Base-by-base conservation (phyloP, 2,329 filamentous ascomycete genomes). In the Microsporum canis region DNA sequence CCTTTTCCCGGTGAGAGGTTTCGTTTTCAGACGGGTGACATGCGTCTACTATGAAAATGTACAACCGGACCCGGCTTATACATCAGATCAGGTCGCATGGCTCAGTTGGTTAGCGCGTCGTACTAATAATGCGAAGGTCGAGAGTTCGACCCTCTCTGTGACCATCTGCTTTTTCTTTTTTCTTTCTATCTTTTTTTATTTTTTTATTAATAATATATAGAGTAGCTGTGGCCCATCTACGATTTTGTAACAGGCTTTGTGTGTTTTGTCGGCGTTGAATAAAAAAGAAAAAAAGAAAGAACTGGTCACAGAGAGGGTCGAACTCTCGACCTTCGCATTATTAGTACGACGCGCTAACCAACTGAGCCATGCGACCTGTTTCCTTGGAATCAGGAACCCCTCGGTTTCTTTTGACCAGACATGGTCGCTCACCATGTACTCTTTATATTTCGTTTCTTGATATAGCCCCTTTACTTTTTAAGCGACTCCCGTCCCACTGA, bases 131-230 rank as follows among this genome's bases (percentile, higher is more conserved):
- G 56, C 55, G 56, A 61, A 61, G 43, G 43, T 60, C 60, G 60
- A 45, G 60, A 60, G 60, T 62, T 62, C 60, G 60, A 62, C 60
- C 61, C 61, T 60, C 61, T 47, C 57, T 60, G 58, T 47, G 58
- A 62, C 58, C 61, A 62, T 47, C 27, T 39, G 33, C 2, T 49
- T 43, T 27, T 49, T 39, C 27, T 60, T 60, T 36, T 59, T 59
- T 33, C 29, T 39, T 56, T 41, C 3, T 17, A 5, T 17, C 12
- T 33, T 36, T 55, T 36, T 55, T 33, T 55, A 12, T 53, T 33
- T 53, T 53, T 53, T 29, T 34, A 14, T 36, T 34, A 2, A 5
- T 7, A 17, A 43, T 5, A n/a, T 5, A 43, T 14, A 17, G 12
- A 39, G 36, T 39, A 12, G 8, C 14, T 23, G 17, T 23, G 17